Evolutionary conservation across 495 filamentous ascomycete genomes (phyloP), one percentile per base, ranked within the genome.

Genomic region (Aspergillus biplanus): DNA sequence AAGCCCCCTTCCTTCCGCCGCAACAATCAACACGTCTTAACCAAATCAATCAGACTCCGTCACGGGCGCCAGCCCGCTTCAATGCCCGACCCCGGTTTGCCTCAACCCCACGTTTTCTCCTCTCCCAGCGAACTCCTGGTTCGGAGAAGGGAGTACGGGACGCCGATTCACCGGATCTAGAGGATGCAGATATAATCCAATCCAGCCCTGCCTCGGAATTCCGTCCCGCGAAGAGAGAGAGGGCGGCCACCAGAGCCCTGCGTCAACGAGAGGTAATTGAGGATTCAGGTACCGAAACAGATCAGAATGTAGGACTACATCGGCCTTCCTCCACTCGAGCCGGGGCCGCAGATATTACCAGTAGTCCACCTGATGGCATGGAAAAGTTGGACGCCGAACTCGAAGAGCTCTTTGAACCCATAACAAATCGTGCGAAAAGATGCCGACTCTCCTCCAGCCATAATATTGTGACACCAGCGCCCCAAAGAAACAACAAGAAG

Each of bases 81-180:
- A 72, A 48, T 47, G 64, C 66, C 31, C 71, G 73, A 21, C 67
- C 76, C 6, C 77, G 79, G 44, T 81, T 81, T 59, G 77, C 79
- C 0, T 73, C 74, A 3, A 77, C 77, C 1, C 79, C 77, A 16
- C 76, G 77, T 9, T 81, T 81, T 34, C 56, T 79, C 4, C 60
- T 80, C 7, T 79, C 74, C n/a, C 69, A 67, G 9, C 73, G 67
- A 47, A 69, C 57, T 13, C 39, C 57, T 58, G 33, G 31, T 12
- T 56, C 57, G 33, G 8, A 61, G 16, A 62, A 42, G 21, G 27
- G 37, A 9, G n/a, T 58, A 1, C 52, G 64, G 42, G 65, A 69
- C 39, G 13, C 63, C 4, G 69, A 75, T 4, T 66, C 69, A 27
- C 68, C 69, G 21, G 66, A 73, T 31, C 65, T 62, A n/a, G 69